A percentile compares a stretch with the other conserved stretches of the same genome.
phyloP scores from a whole-genome alignment of 2,329 filamentous ascomycete genomes.

The Fusarium pininemorale region DNA sequence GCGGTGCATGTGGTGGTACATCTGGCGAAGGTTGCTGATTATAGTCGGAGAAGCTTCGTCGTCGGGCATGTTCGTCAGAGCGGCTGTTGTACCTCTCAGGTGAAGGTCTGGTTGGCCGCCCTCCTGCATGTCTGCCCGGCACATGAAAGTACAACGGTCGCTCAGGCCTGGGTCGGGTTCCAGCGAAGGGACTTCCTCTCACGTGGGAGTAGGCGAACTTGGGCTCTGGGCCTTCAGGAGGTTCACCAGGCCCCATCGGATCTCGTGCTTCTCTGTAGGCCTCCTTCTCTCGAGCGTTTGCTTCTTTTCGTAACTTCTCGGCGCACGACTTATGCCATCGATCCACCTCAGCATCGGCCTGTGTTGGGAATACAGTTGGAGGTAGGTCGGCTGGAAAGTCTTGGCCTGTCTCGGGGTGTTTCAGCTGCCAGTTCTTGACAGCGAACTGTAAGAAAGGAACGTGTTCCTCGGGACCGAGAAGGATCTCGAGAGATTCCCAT shows the following conservation, averaged over 20 bases:
- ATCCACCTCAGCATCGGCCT: slow-evolving; percentile 82
- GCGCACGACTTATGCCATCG: slow-evolving; percentile 86
- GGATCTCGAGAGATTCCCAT: slow-evolving; percentile 92
- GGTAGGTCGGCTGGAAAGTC: slow-evolving; percentile 70
- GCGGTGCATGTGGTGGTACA: slow-evolving; percentile 39
- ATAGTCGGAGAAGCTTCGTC: slow-evolving; percentile 63
- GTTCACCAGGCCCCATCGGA: slow-evolving; percentile 40
- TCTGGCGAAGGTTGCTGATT: slow-evolving; percentile 50
- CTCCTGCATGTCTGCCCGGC: slow-evolving; percentile 48
- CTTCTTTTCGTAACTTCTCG: slow-evolving; percentile 72
- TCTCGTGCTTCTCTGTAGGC: slow-evolving; percentile 25
- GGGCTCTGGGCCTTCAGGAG: slow-evolving; percentile 46
- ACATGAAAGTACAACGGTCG: slow-evolving; percentile 55
- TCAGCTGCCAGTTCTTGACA: slow-evolving; percentile 79
- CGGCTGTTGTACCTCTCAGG: slow-evolving; percentile 50
- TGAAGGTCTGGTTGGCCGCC: slow-evolving; percentile 46
- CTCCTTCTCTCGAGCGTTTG: slow-evolving; percentile 51
- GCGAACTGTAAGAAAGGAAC: slow-evolving; percentile 84
- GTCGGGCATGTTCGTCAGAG: slow-evolving; percentile 53
- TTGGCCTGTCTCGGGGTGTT: slow-evolving; percentile 77
- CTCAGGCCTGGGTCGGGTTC: slow-evolving; percentile 42
- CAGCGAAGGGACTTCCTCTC: slow-evolving; percentile 43
- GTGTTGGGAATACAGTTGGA: slow-evolving; percentile 71
- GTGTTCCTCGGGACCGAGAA: slow-evolving; percentile 89
- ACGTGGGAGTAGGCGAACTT: slow-evolving; percentile 52